Evolutionary conservation across 352 stramenopile species (phyloP), one percentile per base, ranked within the genome.

Genomic region (Phytophthora capsici): DNA sequence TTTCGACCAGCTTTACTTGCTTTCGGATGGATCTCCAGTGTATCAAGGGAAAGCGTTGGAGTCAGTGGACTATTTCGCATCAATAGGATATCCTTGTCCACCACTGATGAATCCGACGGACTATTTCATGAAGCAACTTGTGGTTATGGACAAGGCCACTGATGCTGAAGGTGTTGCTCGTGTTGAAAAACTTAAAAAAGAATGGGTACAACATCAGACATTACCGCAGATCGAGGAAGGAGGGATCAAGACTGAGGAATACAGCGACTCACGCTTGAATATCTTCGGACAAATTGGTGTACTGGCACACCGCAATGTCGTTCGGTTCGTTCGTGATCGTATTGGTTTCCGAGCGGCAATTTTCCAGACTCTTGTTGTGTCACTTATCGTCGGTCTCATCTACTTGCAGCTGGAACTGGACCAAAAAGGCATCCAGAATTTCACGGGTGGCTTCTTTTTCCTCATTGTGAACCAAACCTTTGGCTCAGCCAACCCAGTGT

Each of bases 71-170:
- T 90, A 89, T 62, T 89, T 90, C 48, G 50, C 57, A 0, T 71
- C 72, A 0, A 25, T 75, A 0, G 84, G 84, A 0, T 77, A 73
- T 10, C 23, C 45, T 23, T 90, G 82, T 49, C 82, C 84, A 3
- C 2, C 60, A 4, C 77, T 75, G 40, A 57, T 78, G 53, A 91
- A 89, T 37, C 81, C 78, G 13, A 67, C 74, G 4, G 82, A 93
- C 49, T 90, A 82, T 55, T 90, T 91, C 43, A 89, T 88, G 81
- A 56, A 61, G 1, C 76, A 90, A 40, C 41, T 90, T 1, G 77
- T 85, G 2, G 74, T 88, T 2, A 58, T 88, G 12, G 76, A 89
- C 55, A 80, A 83, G 34, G 61, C 63, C 3, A 78, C 61, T 0
- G 84, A 88, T 19, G 23, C 32, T 6, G 54, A 25, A 6, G 77